Evolutionary conservation across 2,329 filamentous ascomycete species (phyloP), one percentile per base, ranked within the genome.

Genomic region (Alternaria hordeiaustralica): DNA sequence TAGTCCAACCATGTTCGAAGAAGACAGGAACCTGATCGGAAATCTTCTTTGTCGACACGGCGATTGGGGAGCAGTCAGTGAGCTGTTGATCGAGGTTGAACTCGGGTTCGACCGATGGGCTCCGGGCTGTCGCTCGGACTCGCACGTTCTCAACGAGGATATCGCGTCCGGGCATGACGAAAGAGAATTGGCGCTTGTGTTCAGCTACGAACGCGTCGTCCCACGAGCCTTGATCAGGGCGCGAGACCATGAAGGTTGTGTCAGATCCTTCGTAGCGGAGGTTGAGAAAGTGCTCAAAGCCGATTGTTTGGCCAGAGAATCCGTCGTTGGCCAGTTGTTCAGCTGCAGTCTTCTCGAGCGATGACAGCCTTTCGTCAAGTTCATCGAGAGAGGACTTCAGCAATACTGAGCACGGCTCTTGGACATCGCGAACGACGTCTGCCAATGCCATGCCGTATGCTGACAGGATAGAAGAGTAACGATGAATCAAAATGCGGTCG

Each of bases 301-400:
- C 58, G 28, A 74, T 66, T 6, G 60, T 53, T 9, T 64, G 56
- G 0, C 49, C 53, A 0, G 60, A 30, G 11, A 94, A 94, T 0
- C 91, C 92, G 77, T 94, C 92, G 2, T 88, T 88, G 20, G 81
- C 80, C 4, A 95, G 82, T 1, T 87, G 85, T 23, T 83, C 79
- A 3, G 84, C 83, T 0, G 90, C 91, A 70, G 87, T 89, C 15
- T 86, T 83, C 78, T 89, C 90, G 43, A 95, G 83, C 59, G 88
- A 43, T 8, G 90, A 89, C 71, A 94, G 91, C 6, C 58, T 41
- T 21, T 55, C 53, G 21, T 64, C 56, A n/a, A 60, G 49, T 43
- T 57, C 33, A 8, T 53, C 47, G 2, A 47, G 30, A 15, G 62
- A 67, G 13, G 58, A 69, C 49, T 63, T 70, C 3, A 79, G 73